Conservation (phyloP, 2,329 filamentous ascomycete genomes). For the Ascochyta pisi region DNA sequence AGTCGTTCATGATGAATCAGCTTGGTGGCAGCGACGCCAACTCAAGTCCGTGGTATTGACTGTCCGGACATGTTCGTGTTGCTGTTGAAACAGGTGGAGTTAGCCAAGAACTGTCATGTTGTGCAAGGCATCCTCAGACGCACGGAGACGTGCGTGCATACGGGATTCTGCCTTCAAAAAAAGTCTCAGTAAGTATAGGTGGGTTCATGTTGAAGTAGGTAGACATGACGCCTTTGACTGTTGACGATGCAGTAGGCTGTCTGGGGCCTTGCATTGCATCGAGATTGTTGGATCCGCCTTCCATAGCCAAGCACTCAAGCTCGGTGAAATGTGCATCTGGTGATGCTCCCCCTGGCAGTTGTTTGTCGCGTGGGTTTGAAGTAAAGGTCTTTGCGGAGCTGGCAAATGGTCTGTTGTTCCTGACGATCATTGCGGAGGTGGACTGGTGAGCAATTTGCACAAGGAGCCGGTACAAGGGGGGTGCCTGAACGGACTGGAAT, state of each 20-base stretch:
- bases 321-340: neutral
- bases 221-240: neutral
- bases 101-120: neutral
- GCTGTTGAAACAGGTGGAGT: neutral
- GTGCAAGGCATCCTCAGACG: neutral
- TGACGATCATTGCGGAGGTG: slow-evolving; percentile 19
- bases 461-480: neutral
- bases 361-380: slow-evolving; percentile 12
- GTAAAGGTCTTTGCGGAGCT: slow-evolving; percentile 12
- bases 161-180: neutral
- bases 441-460: slow-evolving; percentile 7
- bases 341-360: neutral
- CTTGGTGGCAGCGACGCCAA: neutral
- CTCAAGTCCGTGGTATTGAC: neutral
- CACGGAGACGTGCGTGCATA: neutral
- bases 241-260: neutral
- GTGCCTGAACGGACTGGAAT: too few species aligned
- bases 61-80: neutral
- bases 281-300: neutral
- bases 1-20: too few species aligned
- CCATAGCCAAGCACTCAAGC: neutral
- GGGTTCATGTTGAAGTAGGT: neutral
- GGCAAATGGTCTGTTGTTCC: slow-evolving; percentile 10
- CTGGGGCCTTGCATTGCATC: neutral
- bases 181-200: too few species aligned